Evolutionary conservation across 2,329 filamentous ascomycete genomes (phyloP).

Genomic region (Aspergillus tanneri): DNA sequence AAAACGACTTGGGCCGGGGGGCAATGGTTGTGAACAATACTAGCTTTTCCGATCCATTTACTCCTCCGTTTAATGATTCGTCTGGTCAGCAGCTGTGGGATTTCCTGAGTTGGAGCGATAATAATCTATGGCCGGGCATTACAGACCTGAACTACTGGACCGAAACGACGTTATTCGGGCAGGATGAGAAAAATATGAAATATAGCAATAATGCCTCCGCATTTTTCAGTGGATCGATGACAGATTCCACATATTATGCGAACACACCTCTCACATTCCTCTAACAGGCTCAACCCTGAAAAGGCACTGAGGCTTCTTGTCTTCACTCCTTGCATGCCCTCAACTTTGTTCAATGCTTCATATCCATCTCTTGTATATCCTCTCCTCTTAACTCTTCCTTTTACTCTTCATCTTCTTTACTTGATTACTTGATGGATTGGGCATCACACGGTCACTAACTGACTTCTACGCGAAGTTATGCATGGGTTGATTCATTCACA

Average conservation of each 20-base stretch:
- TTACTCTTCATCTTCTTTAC: background rate
- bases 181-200: conserved; percentile 29
- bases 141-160: conserved; percentile 25
- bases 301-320: no score
- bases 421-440: no score
- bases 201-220: conserved; percentile 21
- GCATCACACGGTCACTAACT: no score
- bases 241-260: conserved; percentile 27
- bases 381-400: no score
- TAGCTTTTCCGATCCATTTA: conserved; percentile 26
- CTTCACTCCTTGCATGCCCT: no score
- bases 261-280: conserved; percentile 29
- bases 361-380: no score
- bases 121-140: conserved; percentile 32
- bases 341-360: no score
- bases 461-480: no score
- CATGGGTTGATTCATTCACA: no score
- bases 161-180: conserved; percentile 26
- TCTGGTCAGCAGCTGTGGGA: conserved; percentile 38
- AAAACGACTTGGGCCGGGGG: conserved; percentile 20
- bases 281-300: background rate
- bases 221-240: conserved; percentile 24
- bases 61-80: conserved; percentile 28
- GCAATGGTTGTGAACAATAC: conserved; percentile 19
- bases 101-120: conserved; percentile 41